Evolutionary conservation across 2,329 filamentous ascomycete genomes (phyloP), one percentile per base, ranked within the genome.

Genomic region (Pseudocercospora fijiensis): DNA sequence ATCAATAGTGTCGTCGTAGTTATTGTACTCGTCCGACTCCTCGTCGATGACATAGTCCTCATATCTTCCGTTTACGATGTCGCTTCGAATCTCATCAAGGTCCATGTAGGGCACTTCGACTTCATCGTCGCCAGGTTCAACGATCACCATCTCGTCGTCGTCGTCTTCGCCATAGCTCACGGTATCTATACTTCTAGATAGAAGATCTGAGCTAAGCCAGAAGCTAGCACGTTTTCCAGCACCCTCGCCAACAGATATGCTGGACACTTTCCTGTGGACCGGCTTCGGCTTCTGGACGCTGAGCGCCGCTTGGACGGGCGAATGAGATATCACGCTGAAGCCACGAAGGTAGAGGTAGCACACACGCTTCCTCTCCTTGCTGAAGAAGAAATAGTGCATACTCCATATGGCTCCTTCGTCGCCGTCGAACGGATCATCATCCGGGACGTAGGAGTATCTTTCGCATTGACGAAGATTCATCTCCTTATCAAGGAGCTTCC

Each of bases 341-440:
- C 91, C 93, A 65, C 94, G 89, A 52, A 97, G 86, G 74, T 97
- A 96, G 52, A 99, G 81, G 76, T 99, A 99, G 65, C 92, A 93
- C 18, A 99, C 94, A 47, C 95, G 88, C 81, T 98, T 98, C 74
- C 89, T 85, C 26, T 88, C 83, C 73, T 94, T 94, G 82, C 96
- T 97, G 84, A 97, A 98, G 78, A 98, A 96, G 81, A 99, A 96
- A 78, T 96, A 97, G 77, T 98, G 93, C 67, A 93, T 84, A 57
- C 91, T 92, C 94, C 94, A 99, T 67, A 99, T 93, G 9, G 93
- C 90, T 66, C 91, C 91, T 74, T 97, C 92, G 66, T 96, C 93
- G 67, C 92, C 92, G 71, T 93, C 90, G 72, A 96, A 96, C 0
- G 92, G 92, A 73, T 96, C 93, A 65, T 93, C 91, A 45, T 92